Percentiles rank a stretch among this genome's conserved stretches.
These are phyloP conservation scores for Debaryomyces nepalensis DNA, from an alignment of 1,139 yeast species.

Conservation along the genomic window DNA sequence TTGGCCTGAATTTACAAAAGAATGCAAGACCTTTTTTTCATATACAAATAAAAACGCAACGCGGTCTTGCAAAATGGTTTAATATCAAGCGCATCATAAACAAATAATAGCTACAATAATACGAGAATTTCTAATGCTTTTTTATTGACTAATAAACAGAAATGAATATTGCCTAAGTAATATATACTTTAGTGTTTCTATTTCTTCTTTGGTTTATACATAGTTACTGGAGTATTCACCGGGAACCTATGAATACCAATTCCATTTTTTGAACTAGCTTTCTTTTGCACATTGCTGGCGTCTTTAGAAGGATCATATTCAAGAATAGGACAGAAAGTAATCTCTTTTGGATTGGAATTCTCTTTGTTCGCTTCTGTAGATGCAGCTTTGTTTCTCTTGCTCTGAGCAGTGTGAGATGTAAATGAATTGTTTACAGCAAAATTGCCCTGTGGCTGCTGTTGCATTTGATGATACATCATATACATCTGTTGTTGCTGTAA, in stretches of 20 bases:
- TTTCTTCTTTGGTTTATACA: constrained; percentile 41
- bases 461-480: constrained; percentile 13
- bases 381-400: constrained; percentile 3
- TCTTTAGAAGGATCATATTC: constrained; percentile 49
- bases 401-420: background rate
- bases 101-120: too few relatives aligned
- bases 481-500: constrained; percentile 18
- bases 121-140: background rate
- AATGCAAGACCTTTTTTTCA: background rate
- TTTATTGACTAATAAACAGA: background rate
- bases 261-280: constrained; percentile 22
- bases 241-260: constrained; percentile 37
- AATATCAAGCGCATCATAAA: too few relatives aligned
- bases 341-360: constrained; percentile 32
- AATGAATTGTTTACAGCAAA: background rate
- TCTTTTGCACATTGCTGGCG: constrained; percentile 21
- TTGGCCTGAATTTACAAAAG: background rate
- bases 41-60: constrained; percentile 1
- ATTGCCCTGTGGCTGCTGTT: constrained; percentile 13
- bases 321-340: constrained; percentile 47
- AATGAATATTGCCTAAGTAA: background rate
- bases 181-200: constrained; percentile 13
- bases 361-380: constrained; percentile 22
- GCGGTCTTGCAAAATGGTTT: constrained; percentile 3
- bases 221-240: constrained; percentile 36